These are phyloP conservation scores for Xylaria sp. DNA, from an alignment of 2,329 filamentous ascomycete species.

Conservation along the genomic window DNA sequence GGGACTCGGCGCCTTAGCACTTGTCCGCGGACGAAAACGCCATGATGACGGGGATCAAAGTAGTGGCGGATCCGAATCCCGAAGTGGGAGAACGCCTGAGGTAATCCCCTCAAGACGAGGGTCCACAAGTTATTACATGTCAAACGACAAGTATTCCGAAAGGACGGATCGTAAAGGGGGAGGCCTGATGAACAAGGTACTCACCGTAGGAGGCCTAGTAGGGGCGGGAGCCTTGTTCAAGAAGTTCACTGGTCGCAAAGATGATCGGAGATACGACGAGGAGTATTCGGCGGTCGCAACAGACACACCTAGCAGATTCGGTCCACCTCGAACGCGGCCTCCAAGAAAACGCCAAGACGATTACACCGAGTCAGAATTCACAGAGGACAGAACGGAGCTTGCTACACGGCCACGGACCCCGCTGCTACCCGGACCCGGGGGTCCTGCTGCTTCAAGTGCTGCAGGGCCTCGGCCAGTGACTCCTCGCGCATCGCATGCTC, in stretches of 20 bases:
- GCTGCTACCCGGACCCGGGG: slow-evolving; percentile 59
- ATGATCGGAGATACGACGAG: slow-evolving; percentile 61
- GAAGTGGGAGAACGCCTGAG: slow-evolving; percentile 55
- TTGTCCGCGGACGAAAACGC: slow-evolving; percentile 59
- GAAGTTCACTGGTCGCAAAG: slow-evolving; percentile 65
- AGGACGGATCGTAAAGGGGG: slow-evolving; percentile 53
- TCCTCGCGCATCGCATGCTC: slow-evolving; percentile 60
- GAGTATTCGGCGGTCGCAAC: slow-evolving; percentile 71
- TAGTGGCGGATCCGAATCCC: slow-evolving; percentile 50
- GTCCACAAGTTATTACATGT: slow-evolving; percentile 69
- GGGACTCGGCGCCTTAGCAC: slow-evolving; percentile 60
- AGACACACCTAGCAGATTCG: slow-evolving; percentile 65
- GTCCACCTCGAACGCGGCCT: slow-evolving; percentile 48
- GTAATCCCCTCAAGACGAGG: slow-evolving; percentile 62
- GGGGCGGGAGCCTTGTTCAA: slow-evolving; percentile 72
- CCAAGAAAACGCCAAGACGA: slow-evolving; percentile 46
- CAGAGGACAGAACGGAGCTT: slow-evolving; percentile 55
- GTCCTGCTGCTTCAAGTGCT: slow-evolving; percentile 58
- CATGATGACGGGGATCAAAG: slow-evolving; percentile 54
- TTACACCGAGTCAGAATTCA: slow-evolving; percentile 56
- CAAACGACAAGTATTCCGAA: slow-evolving; percentile 74
- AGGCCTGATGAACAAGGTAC: slow-evolving; percentile 68
- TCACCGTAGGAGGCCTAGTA: slow-evolving; percentile 68
- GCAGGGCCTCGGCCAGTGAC: slow-evolving; percentile 58
- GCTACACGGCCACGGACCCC: slow-evolving; percentile 52